Evolutionary conservation across 1,284 basidiomycete species (phyloP), one percentile per base, ranked within the genome.

Genomic region (Cronartium quercuum): DNA sequence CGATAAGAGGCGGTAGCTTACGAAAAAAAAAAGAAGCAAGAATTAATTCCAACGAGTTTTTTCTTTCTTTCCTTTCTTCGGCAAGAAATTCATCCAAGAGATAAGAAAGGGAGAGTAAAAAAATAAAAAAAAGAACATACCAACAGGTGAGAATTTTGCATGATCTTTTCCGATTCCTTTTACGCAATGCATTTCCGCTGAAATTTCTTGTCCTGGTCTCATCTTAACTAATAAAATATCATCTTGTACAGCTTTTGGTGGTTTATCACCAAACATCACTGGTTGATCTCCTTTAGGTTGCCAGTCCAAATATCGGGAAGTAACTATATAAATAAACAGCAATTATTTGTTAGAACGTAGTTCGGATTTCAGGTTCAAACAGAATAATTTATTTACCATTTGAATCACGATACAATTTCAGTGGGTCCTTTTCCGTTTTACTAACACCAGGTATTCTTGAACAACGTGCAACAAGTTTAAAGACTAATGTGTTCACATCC

Each of bases 101-200:
- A 41, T 29, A 41, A 57, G 37, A 51, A 66, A 57, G 12, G 64
- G 15, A 57, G 58, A 35, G 34, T 13, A 21, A n/a, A 21, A 4
- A n/a, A n/a, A n/a, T n/a, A n/a, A 29, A 29, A 29, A 29, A 29
- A 29, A 29, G 29, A 4, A 84, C 91, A 77, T 78, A 91, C 91
- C 92, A 66, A 98, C 96, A n/a, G 96, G 93, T 74, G 88, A 92
- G 83, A 91, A 98, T 81, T 99, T 99, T 57, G 96, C 94, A 81
- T 99, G 96, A 79, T 95, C 93, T 79, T 91, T 92, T 24, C 93
- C 94, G n/a, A 92, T 87, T 6, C 94, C 92, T 81, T 98, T 98
- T 76, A 94, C 85, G 63, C 93, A 94, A 81, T 98, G 94, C 76
- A 96, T 81, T 81, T 97, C 92, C 83, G 94, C 87, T 42, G 90